Percentiles rank a stretch among this genome's conserved stretches.
Evolutionary conservation across 2,329 filamentous ascomycete species (phyloP).

Genomic region (Trichoderma hamatum): DNA sequence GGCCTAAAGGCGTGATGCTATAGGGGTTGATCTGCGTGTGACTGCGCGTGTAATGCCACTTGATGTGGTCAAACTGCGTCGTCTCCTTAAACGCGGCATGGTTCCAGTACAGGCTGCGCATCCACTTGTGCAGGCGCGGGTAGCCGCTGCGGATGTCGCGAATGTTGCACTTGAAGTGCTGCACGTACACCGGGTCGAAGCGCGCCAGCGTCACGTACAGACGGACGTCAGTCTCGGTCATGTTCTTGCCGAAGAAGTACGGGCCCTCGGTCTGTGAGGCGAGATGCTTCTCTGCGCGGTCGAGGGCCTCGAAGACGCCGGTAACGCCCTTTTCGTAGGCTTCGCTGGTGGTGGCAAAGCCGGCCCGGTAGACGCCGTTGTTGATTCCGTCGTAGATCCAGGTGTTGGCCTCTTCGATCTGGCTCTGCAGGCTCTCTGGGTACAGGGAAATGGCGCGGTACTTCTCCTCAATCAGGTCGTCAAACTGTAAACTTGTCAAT

Average conservation of each 20-base stretch:
- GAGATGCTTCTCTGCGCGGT: conserved; percentile 75
- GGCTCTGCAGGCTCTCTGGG: conserved; percentile 61
- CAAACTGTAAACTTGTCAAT: conserved; percentile 56
- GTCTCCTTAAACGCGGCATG: conserved; percentile 76
- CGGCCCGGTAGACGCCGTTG: conserved; percentile 74
- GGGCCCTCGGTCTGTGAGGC: conserved; percentile 52
- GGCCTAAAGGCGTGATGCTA: conserved; percentile 82
- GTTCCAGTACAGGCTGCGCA: conserved; percentile 85
- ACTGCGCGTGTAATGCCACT: conserved; percentile 69
- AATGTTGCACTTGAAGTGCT: conserved; percentile 88
- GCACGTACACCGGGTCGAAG: conserved; percentile 80
- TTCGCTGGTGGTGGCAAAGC: conserved; percentile 78
- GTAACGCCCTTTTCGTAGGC: conserved; percentile 78
- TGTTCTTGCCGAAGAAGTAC: conserved; percentile 72
- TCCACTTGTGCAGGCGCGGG: conserved; percentile 77
- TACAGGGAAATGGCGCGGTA: conserved; percentile 67
- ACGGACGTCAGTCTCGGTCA: conserved; percentile 83
- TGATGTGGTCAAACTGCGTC: conserved; percentile 94
- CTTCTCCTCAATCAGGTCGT: conserved; percentile 65
- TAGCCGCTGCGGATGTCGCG: conserved; percentile 84
- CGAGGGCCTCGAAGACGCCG: conserved; percentile 74
- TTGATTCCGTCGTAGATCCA: conserved; percentile 81
- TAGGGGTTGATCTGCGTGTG: conserved; percentile 68
- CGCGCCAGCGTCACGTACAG: conserved; percentile 72
- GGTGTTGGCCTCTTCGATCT: conserved; percentile 76